Base-by-base conservation (phyloP, 805 yeast genomes). In the Blastobotrys robertii region DNA sequence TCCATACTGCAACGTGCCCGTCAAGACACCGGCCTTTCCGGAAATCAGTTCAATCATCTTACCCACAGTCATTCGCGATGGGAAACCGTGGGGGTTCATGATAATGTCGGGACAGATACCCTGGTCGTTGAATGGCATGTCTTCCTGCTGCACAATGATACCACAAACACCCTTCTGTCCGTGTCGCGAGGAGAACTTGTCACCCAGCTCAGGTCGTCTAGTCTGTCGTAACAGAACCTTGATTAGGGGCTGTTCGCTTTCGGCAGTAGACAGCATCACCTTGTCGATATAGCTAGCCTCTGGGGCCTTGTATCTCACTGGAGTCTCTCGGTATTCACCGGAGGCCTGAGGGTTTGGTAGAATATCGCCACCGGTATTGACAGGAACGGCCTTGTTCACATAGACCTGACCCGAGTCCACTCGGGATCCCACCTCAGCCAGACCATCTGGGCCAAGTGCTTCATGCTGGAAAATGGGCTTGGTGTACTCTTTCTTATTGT, bases 131-230 rank as follows among this genome's bases (percentile, higher is more conserved):
- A 90, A 90, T 10, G 98, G 98, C 73, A 90, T 72, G 58, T 90
- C 98, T 54, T 90, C 97, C 60, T 90, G 97, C 53, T 86, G 87
- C 4, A 90, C 97, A 62, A 90, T 92, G 53, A 92, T 86, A 66
- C 98, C 97, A 70, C 97, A 90, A 28, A 92, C 97, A 77, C 98
- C 98, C 70, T 90, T 90, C 63, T 90, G 98, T 33, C 98, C 98
- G 67, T 90, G 97, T 65, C 98, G 78, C 1, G 96, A 86, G 2
- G 97, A 87, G 58, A 92, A 92, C 64, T 92, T 92, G 59, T 92
- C 98, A 51, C 98, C 98, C 41, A 92, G 68, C 66, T 92, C 98
- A 0, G 98, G 98, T 61, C 97, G 77, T 69, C 98, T 79, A 3
- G 97, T 87, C 60, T 92, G 98, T 60, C 98, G 76, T 47, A 92